Percentiles rank a stretch among this genome's conserved stretches.
Conservation (phyloP, 441 rosid genomes). For the Kokia cookei region DNA sequence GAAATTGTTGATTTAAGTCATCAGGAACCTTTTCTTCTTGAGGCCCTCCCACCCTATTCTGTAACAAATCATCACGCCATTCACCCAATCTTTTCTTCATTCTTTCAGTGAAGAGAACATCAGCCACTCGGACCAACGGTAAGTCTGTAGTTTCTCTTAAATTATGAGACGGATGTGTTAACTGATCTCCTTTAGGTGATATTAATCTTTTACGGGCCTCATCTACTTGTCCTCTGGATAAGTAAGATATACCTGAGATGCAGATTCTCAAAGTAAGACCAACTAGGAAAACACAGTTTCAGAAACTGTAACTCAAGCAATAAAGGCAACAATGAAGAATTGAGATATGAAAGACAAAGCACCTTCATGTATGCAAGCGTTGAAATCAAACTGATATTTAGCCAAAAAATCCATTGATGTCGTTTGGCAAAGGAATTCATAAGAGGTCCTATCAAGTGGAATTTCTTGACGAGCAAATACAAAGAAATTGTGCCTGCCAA, state of each 20-base stretch:
- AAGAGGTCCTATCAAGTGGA: slow-evolving; percentile 34
- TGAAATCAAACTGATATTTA: slow-evolving; percentile 83
- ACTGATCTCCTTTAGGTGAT: slow-evolving; percentile 19
- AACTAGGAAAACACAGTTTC: not conserved
- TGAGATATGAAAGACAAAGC: not conserved
- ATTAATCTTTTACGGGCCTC: slow-evolving; percentile 43
- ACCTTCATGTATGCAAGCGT: slow-evolving; percentile 75
- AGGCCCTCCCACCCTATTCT: slow-evolving; percentile 19
- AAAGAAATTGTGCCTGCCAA: slow-evolving; percentile 74
- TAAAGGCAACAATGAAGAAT: not conserved
- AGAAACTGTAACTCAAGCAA: not conserved
- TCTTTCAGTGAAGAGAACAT: slow-evolving; percentile 69
- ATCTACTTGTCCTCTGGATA: slow-evolving; percentile 71
- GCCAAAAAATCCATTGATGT: slow-evolving; percentile 80
- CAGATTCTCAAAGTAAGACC: slow-evolving; percentile 27
- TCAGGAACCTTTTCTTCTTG: slow-evolving; percentile 14
- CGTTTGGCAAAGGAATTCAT: slow-evolving; percentile 83
- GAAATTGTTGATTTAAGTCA: slow-evolving; percentile 33
- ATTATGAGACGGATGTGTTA: slow-evolving; percentile 4
- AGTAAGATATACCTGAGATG: slow-evolving; percentile 87
- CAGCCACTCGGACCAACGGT: slow-evolving; percentile 40
- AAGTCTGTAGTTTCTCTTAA: slow-evolving; percentile 27
- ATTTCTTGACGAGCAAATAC: slow-evolving; percentile 71
- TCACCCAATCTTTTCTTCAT: slow-evolving; percentile 55
- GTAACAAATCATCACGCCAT: slow-evolving; percentile 55